phyloP scores from a whole-genome alignment of 306 rosid species.

The Vicia faba region DNA sequence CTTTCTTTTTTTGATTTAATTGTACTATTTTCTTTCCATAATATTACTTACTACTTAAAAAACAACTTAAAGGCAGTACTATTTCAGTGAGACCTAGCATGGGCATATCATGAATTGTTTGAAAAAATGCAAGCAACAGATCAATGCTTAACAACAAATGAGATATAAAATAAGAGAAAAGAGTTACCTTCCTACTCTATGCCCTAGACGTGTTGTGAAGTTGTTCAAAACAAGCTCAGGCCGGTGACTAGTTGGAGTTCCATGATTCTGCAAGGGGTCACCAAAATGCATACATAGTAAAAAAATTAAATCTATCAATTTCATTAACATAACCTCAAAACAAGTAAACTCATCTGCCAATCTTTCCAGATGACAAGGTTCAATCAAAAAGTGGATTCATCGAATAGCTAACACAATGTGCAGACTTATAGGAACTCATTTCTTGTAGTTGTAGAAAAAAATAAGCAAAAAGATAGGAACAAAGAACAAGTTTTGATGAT shows the following conservation, averaged over 20 bases:
- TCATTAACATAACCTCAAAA: conserved; percentile 21
- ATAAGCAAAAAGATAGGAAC: background rate
- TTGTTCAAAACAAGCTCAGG: conserved; percentile 89
- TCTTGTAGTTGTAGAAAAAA: background rate
- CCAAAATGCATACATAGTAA: conserved; percentile 10
- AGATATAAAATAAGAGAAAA: conserved; percentile 8
- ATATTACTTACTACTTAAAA: background rate
- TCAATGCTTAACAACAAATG: conserved; percentile 5
- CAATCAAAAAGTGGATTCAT: conserved; percentile 6
- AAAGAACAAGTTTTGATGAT: conserved; percentile 6
- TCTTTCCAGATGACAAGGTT: background rate
- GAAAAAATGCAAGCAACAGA: conserved; percentile 11
- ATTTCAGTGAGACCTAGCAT: conserved; percentile 14
- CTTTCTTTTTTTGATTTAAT: no score
- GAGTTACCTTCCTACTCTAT: conserved; percentile 82
- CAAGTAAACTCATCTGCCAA: conserved; percentile 14
- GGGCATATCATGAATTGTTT: conserved; percentile 2
- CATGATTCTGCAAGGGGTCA: conserved; percentile 70
- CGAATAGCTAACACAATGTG: conserved; percentile 10
- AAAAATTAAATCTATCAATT: conserved; percentile 13
- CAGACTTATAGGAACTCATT: conserved; percentile 4
- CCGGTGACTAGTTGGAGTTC: conserved; percentile 81
- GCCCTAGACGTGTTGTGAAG: conserved; percentile 85
- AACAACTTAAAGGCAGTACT: conserved; percentile 13
- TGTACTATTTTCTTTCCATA: background rate